Evolutionary conservation across 441 rosid genomes (phyloP), one percentile per base, ranked within the genome.

Genomic region (Gossypium gossypioides): DNA sequence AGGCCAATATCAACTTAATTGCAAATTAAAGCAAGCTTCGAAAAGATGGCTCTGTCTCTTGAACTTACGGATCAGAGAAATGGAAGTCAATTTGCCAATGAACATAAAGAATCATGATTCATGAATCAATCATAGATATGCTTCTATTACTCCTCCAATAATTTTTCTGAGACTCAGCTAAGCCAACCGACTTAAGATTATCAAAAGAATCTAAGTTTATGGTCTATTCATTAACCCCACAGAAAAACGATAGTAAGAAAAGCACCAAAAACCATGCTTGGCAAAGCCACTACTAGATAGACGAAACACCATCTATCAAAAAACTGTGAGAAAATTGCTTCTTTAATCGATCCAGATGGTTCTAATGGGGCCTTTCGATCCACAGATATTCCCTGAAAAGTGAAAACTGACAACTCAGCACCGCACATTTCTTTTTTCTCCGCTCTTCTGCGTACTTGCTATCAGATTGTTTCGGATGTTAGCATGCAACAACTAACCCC

Each of bases 351-450:
- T 19, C 70, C 56, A 71, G 48, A 68, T 46, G 3, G 25, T 57
- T 77, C 70, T 46, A 37, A 48, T 24, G 25, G 59, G 22, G 29
- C 10, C 24, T 48, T 15, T 50, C 25, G 51, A 51, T 54, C 74
- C 34, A 66, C 73, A 40, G 42, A 52, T 57, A 25, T 61, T 68
- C 69, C 34, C 34, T 68, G 69, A 74, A 70, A 74, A 51, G 29
- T 51, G 67, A 74, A 70, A 74, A 57, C 48, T 51, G 69, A 74
- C 73, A 71, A 63, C 40, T 51, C 51, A 48, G 24, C 58, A 72
- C 1, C 54, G 24, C 9, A 5, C 40, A 6, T 22, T n/a, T 6
- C 12, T n/a, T 21, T 46, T 18, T 19, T 40, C 58, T 25, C 24
- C 24, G 24, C 44, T 7, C 13, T 24, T 3, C 19, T 60, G 56